A percentile compares a stretch with the other conserved stretches of the same genome.
Evolutionary conservation across 495 filamentous ascomycete species (phyloP).

Genomic region (Aspergillus avenaceus): DNA sequence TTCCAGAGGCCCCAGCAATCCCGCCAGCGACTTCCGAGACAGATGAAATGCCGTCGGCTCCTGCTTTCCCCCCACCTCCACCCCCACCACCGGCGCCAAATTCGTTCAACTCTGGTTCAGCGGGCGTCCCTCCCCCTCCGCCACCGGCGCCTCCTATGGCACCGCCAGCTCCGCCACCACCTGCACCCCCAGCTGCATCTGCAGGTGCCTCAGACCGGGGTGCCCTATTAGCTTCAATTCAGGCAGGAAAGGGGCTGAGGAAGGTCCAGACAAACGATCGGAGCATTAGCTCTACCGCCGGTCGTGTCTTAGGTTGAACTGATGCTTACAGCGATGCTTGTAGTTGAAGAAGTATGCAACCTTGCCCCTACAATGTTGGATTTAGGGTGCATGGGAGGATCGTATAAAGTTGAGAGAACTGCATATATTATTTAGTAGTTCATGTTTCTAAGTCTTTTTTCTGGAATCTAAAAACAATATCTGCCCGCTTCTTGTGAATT

Average conservation of each 20-base stretch:
- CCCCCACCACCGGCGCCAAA: constrained; percentile 29
- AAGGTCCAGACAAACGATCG: constrained; percentile 85
- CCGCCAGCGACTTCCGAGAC: constrained; percentile 16
- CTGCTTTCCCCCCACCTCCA: constrained; percentile 23
- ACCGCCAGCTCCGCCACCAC: constrained; percentile 40
- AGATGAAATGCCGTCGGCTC: constrained; percentile 10
- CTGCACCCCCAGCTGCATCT: constrained; percentile 50
- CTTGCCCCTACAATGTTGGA: too few species aligned
- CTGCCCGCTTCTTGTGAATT: too few species aligned
- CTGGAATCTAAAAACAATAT: too few species aligned
- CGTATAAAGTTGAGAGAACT: too few species aligned
- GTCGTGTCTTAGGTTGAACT: constrained; percentile 55
- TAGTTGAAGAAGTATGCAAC: too few species aligned
- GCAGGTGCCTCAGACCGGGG: constrained; percentile 42
- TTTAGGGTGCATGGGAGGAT: too few species aligned
- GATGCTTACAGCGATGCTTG: too few species aligned
- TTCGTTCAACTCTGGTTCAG: constrained; percentile 30
- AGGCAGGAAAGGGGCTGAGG: constrained; percentile 67
- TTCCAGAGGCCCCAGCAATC: constrained; percentile 30
- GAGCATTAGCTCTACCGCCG: constrained; percentile 64
- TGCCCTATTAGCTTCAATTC: constrained; percentile 75
- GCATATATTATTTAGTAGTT: too few species aligned
- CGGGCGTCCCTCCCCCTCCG: constrained; percentile 31
- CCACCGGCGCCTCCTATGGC: constrained; percentile 34
- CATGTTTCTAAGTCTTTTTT: too few species aligned